A percentile compares a stretch with the other conserved stretches of the same genome.
These are phyloP conservation scores for Termitomyces sp. DNA, from an alignment of 768 basidiomycete species.

Conservation along the genomic window DNA sequence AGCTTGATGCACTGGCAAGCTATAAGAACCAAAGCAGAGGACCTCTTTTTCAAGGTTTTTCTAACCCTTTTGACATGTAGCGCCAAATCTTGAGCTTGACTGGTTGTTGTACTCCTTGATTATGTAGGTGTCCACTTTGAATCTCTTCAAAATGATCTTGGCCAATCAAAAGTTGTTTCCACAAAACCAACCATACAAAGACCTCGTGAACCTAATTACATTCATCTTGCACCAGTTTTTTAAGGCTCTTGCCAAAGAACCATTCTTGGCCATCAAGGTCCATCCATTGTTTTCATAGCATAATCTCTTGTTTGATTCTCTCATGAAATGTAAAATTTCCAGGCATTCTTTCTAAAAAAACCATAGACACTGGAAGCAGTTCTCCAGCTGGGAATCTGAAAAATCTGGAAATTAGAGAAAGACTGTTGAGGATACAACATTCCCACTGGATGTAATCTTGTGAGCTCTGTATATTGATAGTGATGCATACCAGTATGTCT, in stretches of 20 bases:
- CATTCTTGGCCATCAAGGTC: conserved; percentile 88
- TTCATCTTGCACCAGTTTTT: conserved; percentile 92
- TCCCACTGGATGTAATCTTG: conserved; percentile 74
- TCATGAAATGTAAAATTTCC: not conserved
- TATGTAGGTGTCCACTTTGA: conserved; percentile 77
- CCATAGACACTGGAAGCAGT: conserved; percentile 80
- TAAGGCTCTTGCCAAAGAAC: conserved; percentile 79
- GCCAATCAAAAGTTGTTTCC: conserved; percentile 77
- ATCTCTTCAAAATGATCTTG: conserved; percentile 84
- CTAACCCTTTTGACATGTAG: conserved; percentile 10
- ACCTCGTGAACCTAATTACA: conserved; percentile 78
- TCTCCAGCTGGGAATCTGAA: conserved; percentile 71
- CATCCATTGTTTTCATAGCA: conserved; percentile 14
- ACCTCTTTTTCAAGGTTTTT: conserved; percentile 88
- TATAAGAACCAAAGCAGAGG: conserved; percentile 88
- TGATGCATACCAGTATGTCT: conserved; percentile 79
- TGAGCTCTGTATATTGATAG: conserved; percentile 93
- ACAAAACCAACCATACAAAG: conserved; percentile 72
- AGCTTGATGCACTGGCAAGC: conserved; percentile 87
- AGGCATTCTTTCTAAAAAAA: conserved; percentile 94
- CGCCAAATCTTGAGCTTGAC: conserved; percentile 12
- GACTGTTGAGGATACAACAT: conserved; percentile 35
- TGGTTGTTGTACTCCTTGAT: conserved; percentile 10
- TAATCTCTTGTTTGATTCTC: not conserved
- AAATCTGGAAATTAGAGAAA: conserved; percentile 30